Evolutionary conservation across 805 yeast species (phyloP).

Genomic region (Candida ponderosae): DNA sequence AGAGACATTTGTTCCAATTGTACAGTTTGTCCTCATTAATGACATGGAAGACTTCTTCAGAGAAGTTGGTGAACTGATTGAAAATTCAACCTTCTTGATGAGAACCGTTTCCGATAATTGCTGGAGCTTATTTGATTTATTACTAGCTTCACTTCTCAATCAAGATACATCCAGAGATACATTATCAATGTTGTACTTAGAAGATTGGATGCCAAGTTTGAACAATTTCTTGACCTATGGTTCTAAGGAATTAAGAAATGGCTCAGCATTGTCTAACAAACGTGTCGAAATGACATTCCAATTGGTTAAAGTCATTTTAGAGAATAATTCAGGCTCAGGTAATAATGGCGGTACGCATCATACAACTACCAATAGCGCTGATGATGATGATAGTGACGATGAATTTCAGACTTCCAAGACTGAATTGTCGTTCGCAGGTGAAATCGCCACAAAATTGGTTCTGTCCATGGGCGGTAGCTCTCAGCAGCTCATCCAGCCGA

Average conservation of each 20-base stretch:
- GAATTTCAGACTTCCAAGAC: constrained; percentile 42
- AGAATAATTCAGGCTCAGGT: constrained; percentile 1
- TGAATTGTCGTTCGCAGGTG: constrained; percentile 54
- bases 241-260: constrained; percentile 19
- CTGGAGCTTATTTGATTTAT: constrained; percentile 62
- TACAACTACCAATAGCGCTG: constrained; percentile 12
- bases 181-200: constrained; percentile 58
- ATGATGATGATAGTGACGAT: constrained; percentile 20
- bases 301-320: constrained; percentile 36
- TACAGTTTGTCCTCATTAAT: constrained; percentile 57
- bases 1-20: constrained; percentile 60
- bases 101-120: constrained; percentile 57
- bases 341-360: background rate
- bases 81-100: constrained; percentile 54
- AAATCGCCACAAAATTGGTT: constrained; percentile 56
- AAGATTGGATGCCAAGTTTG: constrained; percentile 67
- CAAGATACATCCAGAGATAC: constrained; percentile 29
- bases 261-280: background rate
- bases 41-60: constrained; percentile 66
- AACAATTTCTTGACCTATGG: constrained; percentile 69
- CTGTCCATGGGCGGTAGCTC: constrained; percentile 47
- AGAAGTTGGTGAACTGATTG: constrained; percentile 71
- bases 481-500: constrained; percentile 32
- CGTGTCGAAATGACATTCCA: constrained; percentile 35
- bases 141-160: constrained; percentile 29